Percentiles rank a stretch among this genome's conserved stretches.
Evolutionary conservation across 2,329 filamentous ascomycete species (phyloP).

Genomic region (Sclerotinia spermophila): DNA sequence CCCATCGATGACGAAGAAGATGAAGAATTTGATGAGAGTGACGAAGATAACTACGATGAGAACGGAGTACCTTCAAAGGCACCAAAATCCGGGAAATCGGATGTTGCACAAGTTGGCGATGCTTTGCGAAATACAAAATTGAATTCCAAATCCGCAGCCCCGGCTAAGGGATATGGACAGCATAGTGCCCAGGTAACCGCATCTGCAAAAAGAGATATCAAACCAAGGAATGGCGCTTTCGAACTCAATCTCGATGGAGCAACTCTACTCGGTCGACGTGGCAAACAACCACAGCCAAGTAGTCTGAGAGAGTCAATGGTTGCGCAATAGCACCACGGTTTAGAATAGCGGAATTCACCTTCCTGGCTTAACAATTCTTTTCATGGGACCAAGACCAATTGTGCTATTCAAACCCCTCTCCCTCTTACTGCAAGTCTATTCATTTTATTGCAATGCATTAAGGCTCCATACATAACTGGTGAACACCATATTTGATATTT

Average conservation of each 20-base stretch:
- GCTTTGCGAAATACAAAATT: slow-evolving; percentile 83
- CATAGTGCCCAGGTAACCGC: slow-evolving; percentile 81
- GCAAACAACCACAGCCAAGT: slow-evolving; percentile 44
- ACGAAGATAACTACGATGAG: slow-evolving; percentile 57
- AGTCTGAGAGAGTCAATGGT: slow-evolving; percentile 30
- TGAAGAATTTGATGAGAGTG: slow-evolving; percentile 62
- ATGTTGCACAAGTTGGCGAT: slow-evolving; percentile 73
- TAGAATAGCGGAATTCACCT: not conserved
- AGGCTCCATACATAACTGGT: not conserved
- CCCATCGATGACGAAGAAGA: slow-evolving; percentile 61
- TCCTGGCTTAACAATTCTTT: not conserved
- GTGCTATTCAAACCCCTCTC: not conserved
- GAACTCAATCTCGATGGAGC: slow-evolving; percentile 90
- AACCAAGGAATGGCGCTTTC: slow-evolving; percentile 73
- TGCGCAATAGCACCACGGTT: slow-evolving; percentile 23
- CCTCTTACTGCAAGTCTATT: not conserved
- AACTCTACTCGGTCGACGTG: slow-evolving; percentile 74
- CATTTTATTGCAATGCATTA: not conserved
- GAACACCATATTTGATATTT: not conserved
- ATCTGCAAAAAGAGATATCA: slow-evolving; percentile 76
- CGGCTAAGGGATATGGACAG: slow-evolving; percentile 73
- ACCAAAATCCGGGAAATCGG: slow-evolving; percentile 57
- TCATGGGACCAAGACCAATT: not conserved
- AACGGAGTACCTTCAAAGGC: slow-evolving; percentile 57
- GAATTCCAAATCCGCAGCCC: slow-evolving; percentile 57